Evolutionary conservation across 805 yeast genomes (phyloP), one percentile per base, ranked within the genome.

Genomic region (Starmerella apis): DNA sequence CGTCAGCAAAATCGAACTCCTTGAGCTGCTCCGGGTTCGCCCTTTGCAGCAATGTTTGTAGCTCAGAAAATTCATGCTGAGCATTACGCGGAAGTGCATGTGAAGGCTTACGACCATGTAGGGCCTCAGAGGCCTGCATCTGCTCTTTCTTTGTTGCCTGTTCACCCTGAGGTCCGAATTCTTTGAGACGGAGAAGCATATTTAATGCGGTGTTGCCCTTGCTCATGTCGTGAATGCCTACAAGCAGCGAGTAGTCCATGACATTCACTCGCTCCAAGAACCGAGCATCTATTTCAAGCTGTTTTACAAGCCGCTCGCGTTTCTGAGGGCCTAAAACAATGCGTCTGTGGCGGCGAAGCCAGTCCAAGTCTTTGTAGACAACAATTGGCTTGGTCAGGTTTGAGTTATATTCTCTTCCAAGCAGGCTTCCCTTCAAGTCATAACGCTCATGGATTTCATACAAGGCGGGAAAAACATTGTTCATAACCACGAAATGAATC

Each of bases 401-500:
- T 11, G 52, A 57, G 19, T 64, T 41, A 36, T 47, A 46, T 66
- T 52, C 55, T 82, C 86, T 55, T 66, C 96, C 96, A 71, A 83
- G 74, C 0, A 94, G 78, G 0, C 96, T 86, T 1, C 99, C 99
- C 64, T 92, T 92, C 64, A 92, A 74, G 64, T 92, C 99, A 66
- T 78, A 92, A 37, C 87, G 84, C 37, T 76, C 69, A 64, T 87
- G 94, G 49, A 90, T 80, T 55, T 84, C 92, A 44, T 87, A 73
- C 61, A 85, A 86, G 6, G 96, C 94, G 0, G 99, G 97, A 68
- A 94, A 92, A 44, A 92, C 73, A 62, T 92, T 92, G 71, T 92
- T 92, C 98, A 92, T 92, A 30, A 92, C 96, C 48, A 92, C 73
- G 59, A 92, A 90, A 67, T 92, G 94, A 35, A 92, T 85, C 63